phyloP scores from a whole-genome alignment of 306 rosid species.

The Vigna hirtella region DNA sequence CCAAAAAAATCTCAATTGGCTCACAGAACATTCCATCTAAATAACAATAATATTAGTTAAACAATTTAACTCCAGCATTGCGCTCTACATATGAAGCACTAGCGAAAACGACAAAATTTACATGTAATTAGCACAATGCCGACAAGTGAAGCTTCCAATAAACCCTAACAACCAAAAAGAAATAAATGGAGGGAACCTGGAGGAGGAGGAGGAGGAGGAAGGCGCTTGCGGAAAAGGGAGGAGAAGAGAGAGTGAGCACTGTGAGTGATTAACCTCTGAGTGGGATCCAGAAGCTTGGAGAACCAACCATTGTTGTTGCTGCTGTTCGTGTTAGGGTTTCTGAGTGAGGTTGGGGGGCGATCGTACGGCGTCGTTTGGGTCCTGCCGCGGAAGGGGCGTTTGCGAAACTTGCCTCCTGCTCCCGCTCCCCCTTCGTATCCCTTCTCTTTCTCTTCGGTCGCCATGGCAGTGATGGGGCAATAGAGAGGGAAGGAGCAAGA shows the following conservation, averaged over 20 bases:
- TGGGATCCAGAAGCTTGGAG: slow-evolving; percentile 91
- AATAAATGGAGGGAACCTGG: slow-evolving; percentile 44
- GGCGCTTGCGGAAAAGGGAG: slow-evolving; percentile 79
- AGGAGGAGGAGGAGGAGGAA: slow-evolving; percentile 53
- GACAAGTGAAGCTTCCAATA: neutral
- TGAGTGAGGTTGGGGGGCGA: slow-evolving; percentile 65
- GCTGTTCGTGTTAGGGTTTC: slow-evolving; percentile 55
- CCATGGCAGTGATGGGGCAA: slow-evolving; percentile 47
- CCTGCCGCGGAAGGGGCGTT: slow-evolving; percentile 61
- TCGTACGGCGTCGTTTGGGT: slow-evolving; percentile 83
- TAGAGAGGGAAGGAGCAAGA: slow-evolving; percentile 2
- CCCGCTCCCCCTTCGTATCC: slow-evolving; percentile 68
- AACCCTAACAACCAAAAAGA: neutral
- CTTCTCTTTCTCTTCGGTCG: slow-evolving; percentile 61
- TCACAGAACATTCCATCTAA: no score
- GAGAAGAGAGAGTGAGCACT: slow-evolving; percentile 79
- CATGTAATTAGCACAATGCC: neutral
- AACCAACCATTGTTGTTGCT: slow-evolving; percentile 67
- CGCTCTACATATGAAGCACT: neutral
- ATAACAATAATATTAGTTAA: no score
- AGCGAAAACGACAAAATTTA: neutral
- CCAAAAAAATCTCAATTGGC: no score
- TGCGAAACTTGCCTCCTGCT: slow-evolving; percentile 86
- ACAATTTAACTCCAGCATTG: neutral
- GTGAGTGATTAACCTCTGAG: slow-evolving; percentile 71